Percentiles rank a stretch among this genome's conserved stretches.
phyloP scores from a whole-genome alignment of 148 eudicot genomes.

The Talinum fruticosum region DNA sequence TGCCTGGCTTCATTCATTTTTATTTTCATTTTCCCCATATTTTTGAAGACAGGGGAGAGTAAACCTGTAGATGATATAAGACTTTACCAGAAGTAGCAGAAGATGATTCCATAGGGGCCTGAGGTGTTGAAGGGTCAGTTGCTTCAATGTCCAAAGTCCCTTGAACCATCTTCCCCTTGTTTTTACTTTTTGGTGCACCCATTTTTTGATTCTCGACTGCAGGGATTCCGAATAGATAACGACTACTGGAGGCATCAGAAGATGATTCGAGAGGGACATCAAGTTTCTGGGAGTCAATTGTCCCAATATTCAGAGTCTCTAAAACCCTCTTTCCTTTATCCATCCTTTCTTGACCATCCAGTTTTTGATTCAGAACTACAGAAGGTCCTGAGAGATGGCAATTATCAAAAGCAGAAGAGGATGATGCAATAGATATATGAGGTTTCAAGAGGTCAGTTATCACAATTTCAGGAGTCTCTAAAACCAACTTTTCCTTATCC shows the following conservation, averaged over 20 bases:
- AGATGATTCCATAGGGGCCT: conserved; percentile 11
- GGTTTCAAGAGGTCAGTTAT: conserved; percentile 15
- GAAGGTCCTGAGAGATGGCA: not conserved
- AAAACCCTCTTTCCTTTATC: not conserved
- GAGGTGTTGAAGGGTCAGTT: conserved; percentile 17
- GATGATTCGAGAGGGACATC: not conserved
- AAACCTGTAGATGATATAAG: not conserved
- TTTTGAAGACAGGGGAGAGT: not conserved
- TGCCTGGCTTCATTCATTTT: not conserved
- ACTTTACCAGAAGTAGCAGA: conserved; percentile 19
- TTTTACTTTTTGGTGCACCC: conserved; percentile 8
- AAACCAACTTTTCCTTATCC: conserved; percentile 21
- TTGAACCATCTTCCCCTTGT: conserved; percentile 7
- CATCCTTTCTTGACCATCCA: not conserved
- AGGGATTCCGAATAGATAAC: not conserved
- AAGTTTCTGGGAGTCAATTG: not conserved
- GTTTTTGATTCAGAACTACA: not conserved
- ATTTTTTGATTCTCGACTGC: not conserved
- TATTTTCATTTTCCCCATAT: not conserved
- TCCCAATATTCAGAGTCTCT: not conserved
- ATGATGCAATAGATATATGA: conserved; percentile 12
- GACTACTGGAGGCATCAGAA: not conserved
- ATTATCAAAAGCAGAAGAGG: conserved; percentile 25
- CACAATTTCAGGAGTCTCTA: conserved; percentile 7
- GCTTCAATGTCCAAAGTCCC: conserved; percentile 5